phyloP scores from a whole-genome alignment of 2,329 filamentous ascomycete species.

The Lecanicillium sp. region DNA sequence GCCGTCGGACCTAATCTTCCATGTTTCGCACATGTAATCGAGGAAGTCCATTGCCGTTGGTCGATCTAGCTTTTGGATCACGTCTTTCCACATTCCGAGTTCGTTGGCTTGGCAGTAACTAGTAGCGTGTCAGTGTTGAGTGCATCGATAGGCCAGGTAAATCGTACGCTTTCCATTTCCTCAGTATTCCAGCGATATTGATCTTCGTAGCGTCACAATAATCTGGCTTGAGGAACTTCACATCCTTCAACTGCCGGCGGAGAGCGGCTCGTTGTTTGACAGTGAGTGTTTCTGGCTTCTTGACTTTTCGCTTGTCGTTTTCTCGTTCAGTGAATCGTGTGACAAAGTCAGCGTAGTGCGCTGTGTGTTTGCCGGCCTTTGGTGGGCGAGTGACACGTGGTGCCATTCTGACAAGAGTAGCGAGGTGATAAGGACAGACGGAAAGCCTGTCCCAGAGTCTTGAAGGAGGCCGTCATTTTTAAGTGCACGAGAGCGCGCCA shows the following conservation, averaged over 20 bases:
- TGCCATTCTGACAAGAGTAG: background rate
- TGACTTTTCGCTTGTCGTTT: background rate
- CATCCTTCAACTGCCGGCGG: constrained; percentile 10
- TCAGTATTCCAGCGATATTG: constrained; percentile 14
- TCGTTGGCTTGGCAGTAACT: constrained; percentile 15
- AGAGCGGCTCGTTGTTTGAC: constrained; percentile 13
- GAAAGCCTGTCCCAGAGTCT: background rate
- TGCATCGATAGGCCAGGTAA: background rate
- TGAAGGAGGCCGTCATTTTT: background rate
- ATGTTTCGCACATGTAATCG: constrained; percentile 14
- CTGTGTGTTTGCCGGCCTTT: background rate
- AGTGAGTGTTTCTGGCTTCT: constrained; percentile 9
- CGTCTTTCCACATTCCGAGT: constrained; percentile 13
- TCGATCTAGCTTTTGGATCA: constrained; percentile 11
- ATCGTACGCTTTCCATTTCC: constrained; percentile 15
- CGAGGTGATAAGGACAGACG: background rate
- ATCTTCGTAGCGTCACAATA: constrained; percentile 14
- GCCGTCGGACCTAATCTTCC: constrained; percentile 17
- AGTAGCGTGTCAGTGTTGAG: constrained; percentile 5
- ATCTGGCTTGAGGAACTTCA: constrained; percentile 15
- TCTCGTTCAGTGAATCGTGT: constrained; percentile 9
- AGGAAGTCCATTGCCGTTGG: constrained; percentile 18
- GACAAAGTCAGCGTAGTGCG: constrained; percentile 4
- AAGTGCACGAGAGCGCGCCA: background rate
- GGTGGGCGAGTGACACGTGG: background rate